A percentile compares a stretch with the other conserved stretches of the same genome.
These are phyloP conservation scores for Straminergon stramineum DNA, from an alignment of 225 moss, liverwort and hornwort genomes.

Conservation along the genomic window DNA sequence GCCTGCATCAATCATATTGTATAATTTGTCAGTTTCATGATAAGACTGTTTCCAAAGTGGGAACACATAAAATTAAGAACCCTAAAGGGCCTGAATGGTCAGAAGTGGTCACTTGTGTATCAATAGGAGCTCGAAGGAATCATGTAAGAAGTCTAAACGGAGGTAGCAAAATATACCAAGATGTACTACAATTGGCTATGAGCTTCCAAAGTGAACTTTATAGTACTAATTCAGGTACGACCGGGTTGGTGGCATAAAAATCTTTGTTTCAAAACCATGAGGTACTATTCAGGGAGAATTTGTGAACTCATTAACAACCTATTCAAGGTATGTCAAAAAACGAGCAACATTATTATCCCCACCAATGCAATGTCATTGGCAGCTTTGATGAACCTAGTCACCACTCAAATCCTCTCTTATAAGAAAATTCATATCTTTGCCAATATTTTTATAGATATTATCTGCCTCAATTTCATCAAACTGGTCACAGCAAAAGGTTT, in stretches of 20 bases:
- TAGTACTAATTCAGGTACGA: background rate
- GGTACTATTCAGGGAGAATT: background rate
- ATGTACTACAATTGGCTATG: background rate
- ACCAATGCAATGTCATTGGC: background rate
- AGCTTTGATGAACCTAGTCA: background rate
- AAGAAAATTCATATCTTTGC: background rate
- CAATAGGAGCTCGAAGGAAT: background rate
- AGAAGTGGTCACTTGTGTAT: background rate
- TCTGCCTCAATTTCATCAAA: background rate
- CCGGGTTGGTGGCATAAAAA: background rate
- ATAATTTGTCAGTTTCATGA: background rate
- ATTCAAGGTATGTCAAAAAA: background rate
- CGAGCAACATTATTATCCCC: background rate
- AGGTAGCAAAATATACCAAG: background rate
- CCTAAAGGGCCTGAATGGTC: background rate
- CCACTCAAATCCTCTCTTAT: background rate
- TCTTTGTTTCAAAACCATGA: background rate
- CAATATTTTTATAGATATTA: background rate
- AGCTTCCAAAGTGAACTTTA: background rate
- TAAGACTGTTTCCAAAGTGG: background rate
- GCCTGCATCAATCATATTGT: slow-evolving; percentile 14
- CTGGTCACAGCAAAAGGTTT: background rate
- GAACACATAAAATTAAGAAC: background rate
- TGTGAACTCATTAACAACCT: background rate
- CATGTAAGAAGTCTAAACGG: background rate